Evolutionary conservation across 345 rosid species (phyloP), one percentile per base, ranked within the genome.

Genomic region (Chamaenerion angustifolium): DNA sequence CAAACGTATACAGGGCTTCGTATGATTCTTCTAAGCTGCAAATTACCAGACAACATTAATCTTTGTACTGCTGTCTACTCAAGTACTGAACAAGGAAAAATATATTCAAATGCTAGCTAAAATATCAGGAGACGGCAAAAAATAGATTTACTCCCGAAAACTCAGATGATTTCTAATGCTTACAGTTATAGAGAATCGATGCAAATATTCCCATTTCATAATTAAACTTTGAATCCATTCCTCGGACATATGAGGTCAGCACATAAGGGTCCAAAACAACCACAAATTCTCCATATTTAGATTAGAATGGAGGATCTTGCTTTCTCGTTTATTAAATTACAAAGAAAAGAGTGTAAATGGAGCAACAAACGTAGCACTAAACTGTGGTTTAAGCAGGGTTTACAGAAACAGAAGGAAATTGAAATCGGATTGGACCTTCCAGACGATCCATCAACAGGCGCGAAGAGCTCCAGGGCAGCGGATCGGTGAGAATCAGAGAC

Each of bases 401-500:
- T 27, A 14, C 10, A 40, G 14, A 17, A 18, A 8, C 45, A 6
- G 16, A 47, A 12, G 64, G 5, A 9, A 47, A 25, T 19, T 13
- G 25, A n/a, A 8, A 52, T 8, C 16, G 46, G 12, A 52, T 2
- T 12, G 42, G 31, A 93, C 99, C 97, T 93, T 40, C 60, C 58
- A 57, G 72, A 79, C 40, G 88, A 87, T 58, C 86, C 88, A 65
- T 76, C 80, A 15, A 40, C 61, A 7, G 78, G 74, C 19, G 59
- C 40, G 64, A 85, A 85, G 64, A 88, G 68, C 60, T 85, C 94
- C 6, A 68, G 19, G 62, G 99, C 97, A 12, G 82, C 88, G 21
- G 99, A 88, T 74, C 95, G 84, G 69, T 93, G 97, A 64, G 83
- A 60, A 46, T 78, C 88, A 3, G 92, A 85, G 65, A 93, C 76